phyloP scores from a whole-genome alignment of 2,329 filamentous ascomycete genomes.

The Claviceps sp. region DNA sequence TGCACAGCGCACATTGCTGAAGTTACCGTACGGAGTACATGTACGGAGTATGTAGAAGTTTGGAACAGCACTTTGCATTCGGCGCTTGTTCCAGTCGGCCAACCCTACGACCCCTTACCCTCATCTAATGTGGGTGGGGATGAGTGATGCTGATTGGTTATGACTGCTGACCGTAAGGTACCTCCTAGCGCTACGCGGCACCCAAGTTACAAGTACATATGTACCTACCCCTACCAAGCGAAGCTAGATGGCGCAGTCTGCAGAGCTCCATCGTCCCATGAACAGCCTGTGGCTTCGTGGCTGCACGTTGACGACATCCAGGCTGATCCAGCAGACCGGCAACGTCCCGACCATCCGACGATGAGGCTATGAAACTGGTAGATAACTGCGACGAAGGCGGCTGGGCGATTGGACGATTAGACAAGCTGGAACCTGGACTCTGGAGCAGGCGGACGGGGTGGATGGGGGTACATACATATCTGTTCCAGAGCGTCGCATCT shows the following conservation, averaged over 20 bases:
- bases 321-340: background rate
- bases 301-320: conserved; percentile 15
- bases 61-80: background rate
- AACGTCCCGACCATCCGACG: conserved; percentile 10
- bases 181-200: too few relatives aligned
- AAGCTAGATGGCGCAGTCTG: too few relatives aligned
- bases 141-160: background rate
- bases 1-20: background rate
- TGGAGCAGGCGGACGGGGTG: background rate
- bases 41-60: too few relatives aligned
- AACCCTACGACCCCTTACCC: background rate
- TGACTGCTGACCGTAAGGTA: background rate
- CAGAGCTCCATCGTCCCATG: too few relatives aligned
- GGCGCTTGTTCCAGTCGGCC: background rate
- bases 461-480: background rate
- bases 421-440: too few relatives aligned
- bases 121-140: background rate
- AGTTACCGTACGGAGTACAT: background rate
- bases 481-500: background rate
- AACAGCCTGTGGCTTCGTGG: background rate
- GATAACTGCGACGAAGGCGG: background rate
- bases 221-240: too few relatives aligned
- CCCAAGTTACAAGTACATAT: too few relatives aligned
- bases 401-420: background rate
- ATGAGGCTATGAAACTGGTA: background rate